Conservation (phyloP, 2,329 filamentous ascomycete species). For the Boeremia lycopersici region DNA sequence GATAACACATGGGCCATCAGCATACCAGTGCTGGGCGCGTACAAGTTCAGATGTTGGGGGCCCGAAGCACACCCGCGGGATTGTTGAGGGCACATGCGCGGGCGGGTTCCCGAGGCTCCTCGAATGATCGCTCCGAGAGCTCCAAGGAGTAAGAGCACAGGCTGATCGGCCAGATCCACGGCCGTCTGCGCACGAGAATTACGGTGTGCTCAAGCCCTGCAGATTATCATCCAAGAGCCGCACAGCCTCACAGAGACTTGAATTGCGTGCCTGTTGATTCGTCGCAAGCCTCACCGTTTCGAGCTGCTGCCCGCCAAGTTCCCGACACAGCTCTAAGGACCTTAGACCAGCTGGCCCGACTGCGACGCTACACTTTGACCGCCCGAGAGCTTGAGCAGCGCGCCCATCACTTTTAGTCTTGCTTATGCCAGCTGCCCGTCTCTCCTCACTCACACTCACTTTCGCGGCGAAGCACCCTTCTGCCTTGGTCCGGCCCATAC, state of each 20-base stretch:
- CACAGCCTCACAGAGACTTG: neutral
- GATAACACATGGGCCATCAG: neutral
- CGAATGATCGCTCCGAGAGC: neutral
- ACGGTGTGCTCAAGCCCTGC: constrained; percentile 1
- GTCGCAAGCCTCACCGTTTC: constrained; percentile 19
- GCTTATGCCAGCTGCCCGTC: constrained; percentile 13
- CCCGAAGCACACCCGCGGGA: constrained; percentile 3
- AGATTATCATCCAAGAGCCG: neutral
- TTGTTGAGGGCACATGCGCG: constrained; percentile 1
- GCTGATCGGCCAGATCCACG: neutral
- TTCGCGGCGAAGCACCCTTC: constrained; percentile 81
- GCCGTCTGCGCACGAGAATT: neutral
- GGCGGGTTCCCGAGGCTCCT: neutral
- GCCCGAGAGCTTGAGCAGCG: constrained; percentile 15
- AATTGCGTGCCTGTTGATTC: constrained; percentile 1
- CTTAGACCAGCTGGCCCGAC: constrained; percentile 22
- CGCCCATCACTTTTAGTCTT: constrained; percentile 11
- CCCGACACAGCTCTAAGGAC: constrained; percentile 7
- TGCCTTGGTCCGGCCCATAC: constrained; percentile 98
- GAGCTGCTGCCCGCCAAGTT: constrained; percentile 16
- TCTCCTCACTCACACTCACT: constrained; percentile 23
- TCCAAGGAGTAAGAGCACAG: neutral
- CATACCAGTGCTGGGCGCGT: neutral
- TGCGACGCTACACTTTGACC: constrained; percentile 26
- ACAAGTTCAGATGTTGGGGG: neutral